Base-by-base conservation (phyloP, 441 rosid genomes). In the Brassica hybrid region DNA sequence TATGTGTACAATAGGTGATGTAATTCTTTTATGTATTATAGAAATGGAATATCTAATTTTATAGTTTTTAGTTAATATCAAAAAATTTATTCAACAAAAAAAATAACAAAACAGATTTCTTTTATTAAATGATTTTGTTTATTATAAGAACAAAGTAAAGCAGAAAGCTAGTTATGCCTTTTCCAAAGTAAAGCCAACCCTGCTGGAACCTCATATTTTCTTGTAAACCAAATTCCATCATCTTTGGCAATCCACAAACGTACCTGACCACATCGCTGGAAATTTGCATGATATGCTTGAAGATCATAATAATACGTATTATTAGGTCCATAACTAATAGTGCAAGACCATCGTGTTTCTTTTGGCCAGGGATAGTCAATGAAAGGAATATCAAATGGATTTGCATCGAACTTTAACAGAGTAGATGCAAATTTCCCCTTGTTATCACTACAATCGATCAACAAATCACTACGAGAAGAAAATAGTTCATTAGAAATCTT, bases 191-290 rank as follows among this genome's bases (percentile, higher is more conserved):
- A 12, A 12, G 13, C 6, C 14, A 1, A 4, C 52, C 52, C 52
- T 12, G 52, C 14, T 13, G 52, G 52, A 4, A 1, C 16, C 6
- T 0, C 1, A 45, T 12, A 12, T 0, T 14, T 45, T 45, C 52
- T 45, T 45, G 52, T 45, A 45, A 45, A 45, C 52, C 14, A 45
- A 13, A 45, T 45, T 45, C 52, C 16, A 45, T 45, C 45, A 76
- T 32, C 5, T 45, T 13, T 45, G 2, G 16, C 52, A 11, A 11
- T 45, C 52, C 14, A 45, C 13, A 12, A 45, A 36, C 43, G 43
- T 36, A 36, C 2, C 43, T 36, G 43, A 36, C 10, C 11, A 36
- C 43, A 36, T 36, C 43, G 43, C 43, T 36, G 43, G 8, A 36
- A 36, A 36, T 36, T 36, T 8, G 43, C 1, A 36, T 36, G 52